A percentile compares a stretch with the other conserved stretches of the same genome.
Conservation (phyloP, 2,329 filamentous ascomycete genomes). For the Venturia effusa region DNA sequence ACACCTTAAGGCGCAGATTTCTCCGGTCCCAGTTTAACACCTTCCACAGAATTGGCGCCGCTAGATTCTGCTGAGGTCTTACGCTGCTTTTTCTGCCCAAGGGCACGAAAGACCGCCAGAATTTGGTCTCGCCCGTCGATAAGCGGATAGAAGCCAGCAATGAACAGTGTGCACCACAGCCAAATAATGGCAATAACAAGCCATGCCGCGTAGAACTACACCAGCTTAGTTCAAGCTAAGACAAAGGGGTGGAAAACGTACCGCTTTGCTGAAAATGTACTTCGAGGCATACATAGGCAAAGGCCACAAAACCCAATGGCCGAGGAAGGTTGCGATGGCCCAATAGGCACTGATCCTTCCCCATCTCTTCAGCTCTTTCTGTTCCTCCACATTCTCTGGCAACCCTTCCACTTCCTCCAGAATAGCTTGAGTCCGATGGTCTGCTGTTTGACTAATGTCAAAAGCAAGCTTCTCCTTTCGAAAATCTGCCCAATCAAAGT, state of each 20-base stretch:
- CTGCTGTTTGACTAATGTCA: slow-evolving; percentile 15
- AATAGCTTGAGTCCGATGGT: not conserved
- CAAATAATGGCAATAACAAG: slow-evolving; percentile 41
- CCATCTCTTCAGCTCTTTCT: slow-evolving; percentile 35
- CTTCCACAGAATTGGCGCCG: not conserved
- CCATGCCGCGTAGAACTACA: slow-evolving; percentile 41
- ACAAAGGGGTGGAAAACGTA: slow-evolving; percentile 15
- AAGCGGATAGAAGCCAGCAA: slow-evolving; percentile 40
- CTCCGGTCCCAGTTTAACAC: not conserved
- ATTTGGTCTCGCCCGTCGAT: slow-evolving; percentile 35
- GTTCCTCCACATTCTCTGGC: slow-evolving; percentile 20
- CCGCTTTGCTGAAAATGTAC: slow-evolving; percentile 37
- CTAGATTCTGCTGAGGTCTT: not conserved
- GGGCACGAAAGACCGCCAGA: slow-evolving; percentile 14
- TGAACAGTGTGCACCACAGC: slow-evolving; percentile 41
- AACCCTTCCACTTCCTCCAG: slow-evolving; percentile 12
- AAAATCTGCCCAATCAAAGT: slow-evolving; percentile 32
- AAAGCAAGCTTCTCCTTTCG: slow-evolving; percentile 32
- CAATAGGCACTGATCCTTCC: slow-evolving; percentile 34
- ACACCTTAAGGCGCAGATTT: not conserved
- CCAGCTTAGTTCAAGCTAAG: not conserved
- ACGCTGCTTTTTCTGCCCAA: not conserved
- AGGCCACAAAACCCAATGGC: slow-evolving; percentile 45
- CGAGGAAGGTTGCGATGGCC: slow-evolving; percentile 40
- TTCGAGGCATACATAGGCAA: slow-evolving; percentile 43